A percentile compares a stretch with the other conserved stretches of the same genome.
These are phyloP conservation scores for Tuber magnatum DNA, from an alignment of 495 filamentous ascomycete genomes.

Conservation along the genomic window DNA sequence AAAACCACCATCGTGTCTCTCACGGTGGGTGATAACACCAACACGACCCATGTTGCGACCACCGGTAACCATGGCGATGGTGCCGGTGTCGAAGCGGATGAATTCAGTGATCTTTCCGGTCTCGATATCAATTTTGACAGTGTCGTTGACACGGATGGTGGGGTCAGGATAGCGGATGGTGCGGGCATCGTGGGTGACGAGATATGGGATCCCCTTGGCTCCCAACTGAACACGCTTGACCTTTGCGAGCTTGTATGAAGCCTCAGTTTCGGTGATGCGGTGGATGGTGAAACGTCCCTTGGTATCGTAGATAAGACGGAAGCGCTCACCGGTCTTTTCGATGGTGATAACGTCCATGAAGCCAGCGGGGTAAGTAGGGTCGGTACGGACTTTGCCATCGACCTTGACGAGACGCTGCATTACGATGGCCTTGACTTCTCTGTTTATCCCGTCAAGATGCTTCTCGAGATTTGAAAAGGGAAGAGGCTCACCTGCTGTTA, in stretches of 20 bases:
- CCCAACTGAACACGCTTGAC: conserved; percentile 99
- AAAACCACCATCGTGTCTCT: conserved; percentile 99
- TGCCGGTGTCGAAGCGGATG: conserved; percentile 95
- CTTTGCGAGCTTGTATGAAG: conserved; percentile 98
- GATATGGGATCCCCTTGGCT: conserved; percentile 99
- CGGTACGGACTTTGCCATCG: conserved; percentile 98
- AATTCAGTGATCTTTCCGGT: conserved; percentile 95
- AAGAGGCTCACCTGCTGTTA: conserved; percentile 54
- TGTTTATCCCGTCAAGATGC: conserved; percentile 14
- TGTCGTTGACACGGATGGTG: conserved; percentile 97
- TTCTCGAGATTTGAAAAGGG: background rate
- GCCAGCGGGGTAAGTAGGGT: conserved; percentile 91
- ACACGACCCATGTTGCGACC: conserved; percentile 99
- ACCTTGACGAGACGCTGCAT: conserved; percentile 99
- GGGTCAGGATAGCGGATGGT: conserved; percentile 99
- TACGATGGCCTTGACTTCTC: conserved; percentile 93
- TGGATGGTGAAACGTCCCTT: conserved; percentile 99
- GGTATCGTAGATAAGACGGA: conserved; percentile 99
- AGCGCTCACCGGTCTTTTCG: conserved; percentile 99
- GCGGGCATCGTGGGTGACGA: conserved; percentile 99
- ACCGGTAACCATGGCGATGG: conserved; percentile 94
- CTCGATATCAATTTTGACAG: conserved; percentile 93
- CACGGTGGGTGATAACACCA: conserved; percentile 98
- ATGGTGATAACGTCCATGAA: conserved; percentile 99
- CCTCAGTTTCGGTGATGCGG: conserved; percentile 96